These are phyloP conservation scores for Phyllosticta capitalensis DNA, from an alignment of 2,329 filamentous ascomycete genomes.

Conservation along the genomic window DNA sequence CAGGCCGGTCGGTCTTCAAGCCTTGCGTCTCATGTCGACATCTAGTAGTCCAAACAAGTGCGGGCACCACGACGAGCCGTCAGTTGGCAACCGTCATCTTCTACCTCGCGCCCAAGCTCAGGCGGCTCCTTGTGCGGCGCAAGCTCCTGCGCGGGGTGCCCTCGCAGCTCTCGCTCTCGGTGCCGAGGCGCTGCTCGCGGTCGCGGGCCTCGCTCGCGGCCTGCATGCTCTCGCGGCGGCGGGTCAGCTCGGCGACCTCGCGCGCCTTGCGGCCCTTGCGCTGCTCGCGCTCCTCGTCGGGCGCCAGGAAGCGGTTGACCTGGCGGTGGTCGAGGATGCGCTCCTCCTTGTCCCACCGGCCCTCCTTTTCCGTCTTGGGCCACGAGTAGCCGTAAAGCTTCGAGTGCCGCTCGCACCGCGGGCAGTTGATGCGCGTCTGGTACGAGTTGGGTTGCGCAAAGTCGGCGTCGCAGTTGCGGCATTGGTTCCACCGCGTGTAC, in stretches of 20 bases:
- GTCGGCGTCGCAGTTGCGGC: conserved; percentile 67
- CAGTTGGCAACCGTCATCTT: too few relatives aligned
- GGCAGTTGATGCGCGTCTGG: conserved; percentile 74
- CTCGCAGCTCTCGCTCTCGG: conserved; percentile 4
- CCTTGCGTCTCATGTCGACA: too few relatives aligned
- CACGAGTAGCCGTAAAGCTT: conserved; percentile 92
- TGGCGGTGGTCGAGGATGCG: conserved; percentile 74
- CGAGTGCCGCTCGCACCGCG: conserved; percentile 86
- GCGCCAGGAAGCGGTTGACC: conserved; percentile 70
- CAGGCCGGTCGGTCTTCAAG: too few relatives aligned
- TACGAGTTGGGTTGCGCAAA: conserved; percentile 90
- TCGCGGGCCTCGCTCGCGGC: conserved; percentile 3
- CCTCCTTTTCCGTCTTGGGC: conserved; percentile 86
- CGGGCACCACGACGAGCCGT: too few relatives aligned
- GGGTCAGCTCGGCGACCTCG: not conserved
- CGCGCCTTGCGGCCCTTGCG: conserved; percentile 19
- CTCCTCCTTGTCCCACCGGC: conserved; percentile 59
- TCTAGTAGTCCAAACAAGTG: too few relatives aligned
- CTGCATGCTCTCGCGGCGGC: conserved; percentile 2
- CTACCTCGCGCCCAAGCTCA: not conserved
- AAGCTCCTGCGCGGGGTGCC: not conserved
- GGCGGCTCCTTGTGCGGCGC: not conserved
- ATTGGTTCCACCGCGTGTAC: conserved; percentile 77
- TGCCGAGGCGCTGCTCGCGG: not conserved
- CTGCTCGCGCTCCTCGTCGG: conserved; percentile 48